Percentiles rank a stretch among this genome's conserved stretches.
Conservation (phyloP, 106 monocot genomes). For the Hemerocallis citrina region DNA sequence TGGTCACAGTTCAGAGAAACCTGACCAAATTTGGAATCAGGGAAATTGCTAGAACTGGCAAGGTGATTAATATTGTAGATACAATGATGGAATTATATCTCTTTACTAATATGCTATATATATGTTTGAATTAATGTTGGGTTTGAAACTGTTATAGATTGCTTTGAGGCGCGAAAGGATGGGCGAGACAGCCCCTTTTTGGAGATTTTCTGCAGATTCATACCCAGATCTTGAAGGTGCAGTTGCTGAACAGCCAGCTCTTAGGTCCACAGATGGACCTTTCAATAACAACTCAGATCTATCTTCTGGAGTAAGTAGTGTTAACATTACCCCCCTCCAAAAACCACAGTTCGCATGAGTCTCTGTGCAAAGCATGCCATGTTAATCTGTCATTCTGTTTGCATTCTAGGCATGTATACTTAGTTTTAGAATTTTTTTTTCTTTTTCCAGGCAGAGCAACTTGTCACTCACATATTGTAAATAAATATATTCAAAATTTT, state of each 20-base stretch:
- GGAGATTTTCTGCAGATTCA: constrained; percentile 93
- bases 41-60: constrained; percentile 98
- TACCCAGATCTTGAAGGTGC: constrained; percentile 74
- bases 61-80: constrained; percentile 32
- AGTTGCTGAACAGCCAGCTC: constrained; percentile 22
- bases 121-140: too few species aligned
- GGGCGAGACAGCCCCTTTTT: constrained; percentile 81
- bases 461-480: background rate
- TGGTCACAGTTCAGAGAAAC: constrained; percentile 67
- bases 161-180: constrained; percentile 88
- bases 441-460: background rate
- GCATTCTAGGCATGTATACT: background rate
- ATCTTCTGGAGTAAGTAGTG: constrained; percentile 43
- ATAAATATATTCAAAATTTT: background rate
- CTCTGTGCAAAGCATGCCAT: background rate
- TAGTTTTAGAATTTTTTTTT: background rate
- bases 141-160: constrained; percentile 66
- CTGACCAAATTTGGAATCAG: constrained; percentile 84
- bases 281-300: constrained; percentile 25
- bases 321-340: background rate
- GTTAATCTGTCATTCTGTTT: background rate
- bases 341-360: background rate
- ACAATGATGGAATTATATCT: too few species aligned
- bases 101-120: too few species aligned
- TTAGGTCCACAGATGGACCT: constrained; percentile 12